These are phyloP conservation scores for Balansia obtecta DNA, from an alignment of 2,329 filamentous ascomycete genomes.

Conservation along the genomic window DNA sequence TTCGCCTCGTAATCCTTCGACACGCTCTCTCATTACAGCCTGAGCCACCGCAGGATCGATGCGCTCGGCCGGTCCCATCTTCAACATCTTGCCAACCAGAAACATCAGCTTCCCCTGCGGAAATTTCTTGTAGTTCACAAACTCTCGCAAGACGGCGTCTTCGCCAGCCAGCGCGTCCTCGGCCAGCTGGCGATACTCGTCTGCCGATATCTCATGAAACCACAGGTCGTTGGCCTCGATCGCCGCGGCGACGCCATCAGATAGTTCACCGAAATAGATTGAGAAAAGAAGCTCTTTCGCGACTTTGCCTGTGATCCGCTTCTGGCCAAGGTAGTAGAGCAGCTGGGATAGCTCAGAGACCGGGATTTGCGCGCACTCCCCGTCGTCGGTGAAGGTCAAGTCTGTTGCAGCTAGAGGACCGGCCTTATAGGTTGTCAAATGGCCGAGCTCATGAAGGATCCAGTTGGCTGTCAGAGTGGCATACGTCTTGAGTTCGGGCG, in stretches of 20 bases:
- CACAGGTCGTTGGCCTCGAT: constrained; percentile 37
- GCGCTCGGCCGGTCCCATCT: constrained; percentile 37
- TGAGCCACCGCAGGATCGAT: constrained; percentile 42
- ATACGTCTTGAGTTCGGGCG: constrained; percentile 21
- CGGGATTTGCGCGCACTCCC: constrained; percentile 34
- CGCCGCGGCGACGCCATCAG: constrained; percentile 28
- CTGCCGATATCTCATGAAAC: constrained; percentile 37
- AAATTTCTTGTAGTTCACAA: constrained; percentile 30
- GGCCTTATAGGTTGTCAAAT: constrained; percentile 43
- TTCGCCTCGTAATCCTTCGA: constrained; percentile 10
- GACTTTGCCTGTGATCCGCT: constrained; percentile 41
- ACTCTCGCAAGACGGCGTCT: constrained; percentile 33
- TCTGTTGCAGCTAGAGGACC: constrained; percentile 20
- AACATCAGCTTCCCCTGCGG: constrained; percentile 50
- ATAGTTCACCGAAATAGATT: constrained; percentile 35
- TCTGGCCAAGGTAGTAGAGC: constrained; percentile 32
- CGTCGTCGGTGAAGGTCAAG: constrained; percentile 28
- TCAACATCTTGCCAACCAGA: constrained; percentile 47
- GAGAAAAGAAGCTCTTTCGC: constrained; percentile 46
- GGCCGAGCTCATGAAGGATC: constrained; percentile 66
- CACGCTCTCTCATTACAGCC: constrained; percentile 26
- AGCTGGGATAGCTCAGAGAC: constrained; percentile 37
- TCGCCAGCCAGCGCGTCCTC: constrained; percentile 31
- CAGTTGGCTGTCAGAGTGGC: constrained; percentile 45
- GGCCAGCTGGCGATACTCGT: constrained; percentile 37